phyloP scores from a whole-genome alignment of 768 basidiomycete genomes.

The Tulasnella sp. region DNA sequence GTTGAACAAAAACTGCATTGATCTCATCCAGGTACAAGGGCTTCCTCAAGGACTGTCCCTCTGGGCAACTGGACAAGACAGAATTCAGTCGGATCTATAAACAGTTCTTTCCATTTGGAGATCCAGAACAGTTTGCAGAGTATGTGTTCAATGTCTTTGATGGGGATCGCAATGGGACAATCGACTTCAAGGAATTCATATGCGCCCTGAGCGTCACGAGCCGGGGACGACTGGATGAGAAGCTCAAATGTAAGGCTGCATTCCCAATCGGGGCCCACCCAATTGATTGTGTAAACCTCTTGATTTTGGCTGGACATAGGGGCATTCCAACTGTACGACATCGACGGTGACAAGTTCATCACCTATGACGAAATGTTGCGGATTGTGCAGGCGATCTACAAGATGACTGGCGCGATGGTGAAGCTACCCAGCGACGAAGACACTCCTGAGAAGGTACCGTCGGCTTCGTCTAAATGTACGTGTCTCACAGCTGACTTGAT shows the following conservation, averaged over 20 bases:
- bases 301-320: slow-evolving; percentile 40
- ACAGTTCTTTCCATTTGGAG: slow-evolving; percentile 99
- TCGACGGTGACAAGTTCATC: slow-evolving; percentile 95
- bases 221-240: slow-evolving; percentile 89
- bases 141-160: slow-evolving; percentile 99
- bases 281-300: background rate
- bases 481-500: slow-evolving; percentile 1
- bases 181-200: slow-evolving; percentile 99
- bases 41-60: slow-evolving; percentile 96
- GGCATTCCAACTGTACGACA: slow-evolving; percentile 99
- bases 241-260: slow-evolving; percentile 74
- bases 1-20: background rate
- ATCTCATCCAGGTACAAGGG: slow-evolving; percentile 78
- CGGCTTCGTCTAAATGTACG: background rate
- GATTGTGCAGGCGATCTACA: slow-evolving; percentile 97
- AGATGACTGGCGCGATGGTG: slow-evolving; percentile 99
- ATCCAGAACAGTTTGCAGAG: slow-evolving; percentile 92
- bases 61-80: slow-evolving; percentile 88
- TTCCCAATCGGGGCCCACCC: background rate
- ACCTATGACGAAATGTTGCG: slow-evolving; percentile 99
- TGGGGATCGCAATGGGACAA: slow-evolving; percentile 88
- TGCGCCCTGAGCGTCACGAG: slow-evolving; percentile 93
- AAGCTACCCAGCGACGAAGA: slow-evolving; percentile 97
- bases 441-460: slow-evolving; percentile 89
- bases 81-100: slow-evolving; percentile 98